Percentiles rank a stretch among this genome's conserved stretches.
Conservation (phyloP, 169 alveolate genomes). For the Cystoisospora suis region DNA sequence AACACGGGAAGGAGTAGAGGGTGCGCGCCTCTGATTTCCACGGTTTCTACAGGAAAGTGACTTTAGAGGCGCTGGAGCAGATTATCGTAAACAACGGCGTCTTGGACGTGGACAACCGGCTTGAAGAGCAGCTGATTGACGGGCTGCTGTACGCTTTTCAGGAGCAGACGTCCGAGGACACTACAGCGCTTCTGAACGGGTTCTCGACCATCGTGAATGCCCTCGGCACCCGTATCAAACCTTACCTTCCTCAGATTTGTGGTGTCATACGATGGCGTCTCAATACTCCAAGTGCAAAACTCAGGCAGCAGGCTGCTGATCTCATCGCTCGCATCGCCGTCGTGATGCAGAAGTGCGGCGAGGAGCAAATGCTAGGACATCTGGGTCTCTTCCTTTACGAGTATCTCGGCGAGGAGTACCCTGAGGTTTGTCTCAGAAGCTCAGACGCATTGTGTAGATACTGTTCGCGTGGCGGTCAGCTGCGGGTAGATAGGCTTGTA, state of each 20-base stretch:
- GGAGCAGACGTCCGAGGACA: constrained; percentile 96
- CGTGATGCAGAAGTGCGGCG: constrained; percentile 97
- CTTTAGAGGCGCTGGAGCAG: constrained; percentile 96
- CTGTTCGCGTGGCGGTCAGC: too few relatives aligned
- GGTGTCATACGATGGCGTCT: constrained; percentile 97
- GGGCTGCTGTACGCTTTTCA: constrained; percentile 98
- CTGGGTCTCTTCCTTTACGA: constrained; percentile 96
- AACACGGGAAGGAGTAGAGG: too few relatives aligned
- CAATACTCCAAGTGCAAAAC: constrained; percentile 93
- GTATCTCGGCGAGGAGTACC: constrained; percentile 99
- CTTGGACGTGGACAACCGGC: constrained; percentile 93
- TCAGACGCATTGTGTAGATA: not conserved
- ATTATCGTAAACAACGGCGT: constrained; percentile 92
- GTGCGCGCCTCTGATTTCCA: too few relatives aligned
- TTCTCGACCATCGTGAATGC: constrained; percentile 97
- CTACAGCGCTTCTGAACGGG: constrained; percentile 93
- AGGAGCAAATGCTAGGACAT: constrained; percentile 96
- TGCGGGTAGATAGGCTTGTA: too few relatives aligned
- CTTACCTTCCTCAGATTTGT: constrained; percentile 96
- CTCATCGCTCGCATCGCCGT: constrained; percentile 95
- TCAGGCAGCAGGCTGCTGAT: constrained; percentile 99
- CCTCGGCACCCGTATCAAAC: constrained; percentile 95
- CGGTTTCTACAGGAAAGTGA: constrained; percentile 96
- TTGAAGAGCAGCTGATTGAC: constrained; percentile 97
- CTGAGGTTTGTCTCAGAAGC: constrained; percentile 92